phyloP scores from a whole-genome alignment of 31 red algal species.

The Pterothamnion heteromorphum region DNA sequence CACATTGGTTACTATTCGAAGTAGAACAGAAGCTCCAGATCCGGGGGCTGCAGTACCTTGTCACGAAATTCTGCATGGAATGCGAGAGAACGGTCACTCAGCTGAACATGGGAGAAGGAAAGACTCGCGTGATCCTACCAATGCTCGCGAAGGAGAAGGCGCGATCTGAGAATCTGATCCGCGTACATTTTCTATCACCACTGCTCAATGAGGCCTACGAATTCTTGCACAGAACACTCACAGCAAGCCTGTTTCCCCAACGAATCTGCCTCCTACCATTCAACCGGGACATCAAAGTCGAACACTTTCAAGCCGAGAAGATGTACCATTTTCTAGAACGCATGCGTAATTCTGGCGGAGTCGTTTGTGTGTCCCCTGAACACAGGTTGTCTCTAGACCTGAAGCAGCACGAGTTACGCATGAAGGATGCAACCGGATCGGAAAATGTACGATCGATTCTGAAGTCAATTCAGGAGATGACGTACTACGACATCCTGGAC shows the following conservation, averaged over 20 bases:
- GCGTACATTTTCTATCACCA: neutral
- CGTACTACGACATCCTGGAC: conserved; percentile 6
- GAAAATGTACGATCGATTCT: too few species aligned
- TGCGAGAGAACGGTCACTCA: neutral
- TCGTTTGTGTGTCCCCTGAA: neutral
- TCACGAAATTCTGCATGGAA: neutral
- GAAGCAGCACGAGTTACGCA: neutral
- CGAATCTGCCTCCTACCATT: neutral
- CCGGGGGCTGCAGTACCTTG: neutral
- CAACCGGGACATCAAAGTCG: neutral
- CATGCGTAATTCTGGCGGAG: neutral
- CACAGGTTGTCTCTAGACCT: neutral
- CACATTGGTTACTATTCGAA: conserved; percentile 4
- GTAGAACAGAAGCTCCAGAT: neutral
- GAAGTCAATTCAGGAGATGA: neutral
- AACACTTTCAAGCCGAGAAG: neutral
- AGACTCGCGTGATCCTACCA: neutral
- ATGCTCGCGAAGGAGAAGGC: neutral
- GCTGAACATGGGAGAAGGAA: conserved; percentile 3
- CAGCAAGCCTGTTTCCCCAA: neutral
- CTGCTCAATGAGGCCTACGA: neutral
- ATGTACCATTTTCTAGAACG: neutral
- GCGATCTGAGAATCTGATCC: neutral
- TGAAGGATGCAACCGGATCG: neutral
- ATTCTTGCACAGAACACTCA: neutral